Conservation (phyloP, 768 basidiomycete genomes). For the Lepiota venenata region DNA sequence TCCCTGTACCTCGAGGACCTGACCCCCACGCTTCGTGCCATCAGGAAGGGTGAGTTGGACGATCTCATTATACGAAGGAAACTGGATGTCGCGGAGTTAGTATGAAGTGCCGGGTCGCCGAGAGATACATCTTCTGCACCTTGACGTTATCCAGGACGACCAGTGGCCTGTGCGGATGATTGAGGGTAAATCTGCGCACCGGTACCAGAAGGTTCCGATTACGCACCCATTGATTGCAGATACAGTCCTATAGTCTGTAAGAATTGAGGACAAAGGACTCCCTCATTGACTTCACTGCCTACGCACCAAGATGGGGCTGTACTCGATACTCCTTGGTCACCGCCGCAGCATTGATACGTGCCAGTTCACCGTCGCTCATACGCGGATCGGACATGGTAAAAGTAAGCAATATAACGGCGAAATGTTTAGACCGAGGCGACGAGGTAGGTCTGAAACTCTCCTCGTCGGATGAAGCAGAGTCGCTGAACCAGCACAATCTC, state of each 20-base stretch:
- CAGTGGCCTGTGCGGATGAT: slow-evolving; percentile 60
- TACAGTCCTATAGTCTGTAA: slow-evolving; percentile 93
- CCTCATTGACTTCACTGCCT: slow-evolving; percentile 13
- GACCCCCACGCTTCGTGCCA: slow-evolving; percentile 92
- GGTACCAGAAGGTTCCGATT: slow-evolving; percentile 4
- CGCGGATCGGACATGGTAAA: slow-evolving; percentile 50
- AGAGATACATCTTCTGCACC: slow-evolving; percentile 36
- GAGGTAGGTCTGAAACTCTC: neutral
- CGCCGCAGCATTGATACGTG: slow-evolving; percentile 82
- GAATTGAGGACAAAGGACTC: slow-evolving; percentile 11
- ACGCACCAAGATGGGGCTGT: slow-evolving; percentile 82
- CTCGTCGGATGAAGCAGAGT: slow-evolving; percentile 4
- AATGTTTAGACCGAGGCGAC: neutral
- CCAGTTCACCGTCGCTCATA: slow-evolving; percentile 68
- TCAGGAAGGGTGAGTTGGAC: slow-evolving; percentile 94
- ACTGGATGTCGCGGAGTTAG: slow-evolving; percentile 42
- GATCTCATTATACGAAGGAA: slow-evolving; percentile 98
- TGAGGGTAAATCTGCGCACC: slow-evolving; percentile 9
- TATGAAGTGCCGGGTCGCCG: neutral
- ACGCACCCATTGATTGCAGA: slow-evolving; percentile 95
- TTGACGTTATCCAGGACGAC: slow-evolving; percentile 99
- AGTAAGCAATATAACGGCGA: too few relatives aligned
- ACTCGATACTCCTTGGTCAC: slow-evolving; percentile 88
- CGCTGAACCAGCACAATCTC: slow-evolving; percentile 5
- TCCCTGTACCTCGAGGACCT: slow-evolving; percentile 96